These are phyloP conservation scores for Entomortierella parvispora DNA, from an alignment of 192 early-diverging fungal genomes.

Conservation along the genomic window DNA sequence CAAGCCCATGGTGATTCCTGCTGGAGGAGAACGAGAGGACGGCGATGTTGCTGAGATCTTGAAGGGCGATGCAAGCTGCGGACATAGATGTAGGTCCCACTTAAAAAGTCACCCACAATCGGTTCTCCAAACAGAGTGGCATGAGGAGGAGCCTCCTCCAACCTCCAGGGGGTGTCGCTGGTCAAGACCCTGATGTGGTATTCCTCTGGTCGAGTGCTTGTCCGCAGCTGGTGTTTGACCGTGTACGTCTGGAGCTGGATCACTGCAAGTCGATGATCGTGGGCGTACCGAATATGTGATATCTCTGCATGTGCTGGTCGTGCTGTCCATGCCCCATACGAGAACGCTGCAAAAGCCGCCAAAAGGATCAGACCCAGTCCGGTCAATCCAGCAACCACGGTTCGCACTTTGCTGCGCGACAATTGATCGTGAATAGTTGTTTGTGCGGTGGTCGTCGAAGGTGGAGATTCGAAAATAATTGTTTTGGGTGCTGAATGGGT, in stretches of 20 bases:
- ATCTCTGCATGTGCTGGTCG: constrained; percentile 18
- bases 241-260: constrained; percentile 17
- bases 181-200: constrained; percentile 28
- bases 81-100: constrained; percentile 29
- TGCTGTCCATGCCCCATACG: background rate
- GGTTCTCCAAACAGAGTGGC: constrained; percentile 17
- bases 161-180: constrained; percentile 12
- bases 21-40: background rate
- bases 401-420: no score
- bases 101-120: constrained; percentile 9
- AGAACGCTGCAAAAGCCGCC: background rate
- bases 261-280: constrained; percentile 5
- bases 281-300: constrained; percentile 7
- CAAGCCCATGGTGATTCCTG: constrained; percentile 4
- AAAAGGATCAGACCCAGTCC: constrained; percentile 1
- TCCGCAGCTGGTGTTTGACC: background rate
- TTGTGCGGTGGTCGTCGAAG: no score
- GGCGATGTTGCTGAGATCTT: background rate
- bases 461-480: no score
- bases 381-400: no score
- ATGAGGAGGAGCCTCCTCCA: constrained; percentile 19
- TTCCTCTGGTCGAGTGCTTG: constrained; percentile 5
- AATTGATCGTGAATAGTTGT: no score
- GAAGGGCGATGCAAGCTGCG: background rate
- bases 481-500: background rate